Percentiles rank a stretch among this genome's conserved stretches.
Conservation (phyloP, 2,329 filamentous ascomycete species). For the Aspergillus oerlinghausenensis region DNA sequence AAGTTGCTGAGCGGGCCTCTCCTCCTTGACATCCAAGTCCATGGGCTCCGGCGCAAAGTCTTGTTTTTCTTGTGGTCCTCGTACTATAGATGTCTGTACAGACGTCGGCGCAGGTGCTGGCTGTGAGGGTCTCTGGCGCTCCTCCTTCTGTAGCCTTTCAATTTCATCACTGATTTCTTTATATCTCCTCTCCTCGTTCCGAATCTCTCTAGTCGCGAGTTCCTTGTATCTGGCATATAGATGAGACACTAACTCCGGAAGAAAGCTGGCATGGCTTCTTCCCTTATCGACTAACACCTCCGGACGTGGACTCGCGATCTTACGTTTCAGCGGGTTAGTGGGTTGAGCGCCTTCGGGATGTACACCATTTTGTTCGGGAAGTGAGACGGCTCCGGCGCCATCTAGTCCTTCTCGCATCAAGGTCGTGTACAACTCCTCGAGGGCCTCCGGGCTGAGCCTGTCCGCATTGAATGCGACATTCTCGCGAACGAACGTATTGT, state of each 20-base stretch:
- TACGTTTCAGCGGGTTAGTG: conserved; percentile 66
- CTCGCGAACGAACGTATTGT: conserved; percentile 67
- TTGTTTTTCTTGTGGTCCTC: conserved; percentile 8
- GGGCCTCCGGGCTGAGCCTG: conserved; percentile 70
- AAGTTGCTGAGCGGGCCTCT: conserved; percentile 10
- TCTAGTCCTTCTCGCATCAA: conserved; percentile 70
- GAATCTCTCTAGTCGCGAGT: conserved; percentile 64
- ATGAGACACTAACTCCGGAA: conserved; percentile 66
- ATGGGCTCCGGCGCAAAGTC: conserved; percentile 20
- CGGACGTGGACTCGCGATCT: conserved; percentile 61
- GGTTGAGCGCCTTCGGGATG: conserved; percentile 19
- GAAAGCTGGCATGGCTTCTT: conserved; percentile 60
- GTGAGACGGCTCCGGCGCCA: conserved; percentile 31
- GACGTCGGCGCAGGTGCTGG: background rate
- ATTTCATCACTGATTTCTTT: conserved; percentile 64
- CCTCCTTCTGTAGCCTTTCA: conserved; percentile 59
- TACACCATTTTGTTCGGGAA: conserved; percentile 29
- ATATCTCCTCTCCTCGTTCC: conserved; percentile 67
- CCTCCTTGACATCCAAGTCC: conserved; percentile 27
- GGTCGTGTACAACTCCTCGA: conserved; percentile 73
- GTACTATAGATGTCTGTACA: conserved; percentile 4
- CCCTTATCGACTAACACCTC: conserved; percentile 61
- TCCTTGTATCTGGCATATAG: conserved; percentile 73
- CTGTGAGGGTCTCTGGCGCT: conserved; percentile 43
- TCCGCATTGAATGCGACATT: conserved; percentile 67